Base-by-base conservation (phyloP, 495 filamentous ascomycete genomes). In the Evernia prunastri region DNA sequence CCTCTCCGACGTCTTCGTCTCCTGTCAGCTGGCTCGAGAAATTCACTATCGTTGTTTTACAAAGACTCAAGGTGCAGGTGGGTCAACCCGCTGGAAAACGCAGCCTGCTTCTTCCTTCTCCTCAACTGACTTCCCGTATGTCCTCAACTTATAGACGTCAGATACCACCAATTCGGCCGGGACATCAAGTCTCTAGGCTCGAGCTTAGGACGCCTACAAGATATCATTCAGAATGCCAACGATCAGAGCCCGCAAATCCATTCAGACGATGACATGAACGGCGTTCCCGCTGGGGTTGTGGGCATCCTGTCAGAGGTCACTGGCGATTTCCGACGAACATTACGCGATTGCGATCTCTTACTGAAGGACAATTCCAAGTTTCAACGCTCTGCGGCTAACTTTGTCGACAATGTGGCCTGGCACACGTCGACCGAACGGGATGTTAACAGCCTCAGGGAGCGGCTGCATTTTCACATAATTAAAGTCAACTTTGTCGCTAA, bases 371-470 rank as follows among this genome's bases (percentile, higher is more conserved):
- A 66, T 59, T 33, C 47, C 1, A 45, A 42, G 47, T 64, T 71
- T 8, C 61, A 63, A 20, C 25, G 53, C 33, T 33, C 49, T 45
- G 23, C 36, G 27, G 42, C 67, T 3, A 51, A 31, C 17, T 69
- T 69, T 31, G 42, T 63, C n/a, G 69, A 69, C 23, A 71, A 71
- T 36, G 33, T 71, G 25, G 35, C 23, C 11, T 71, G 69, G 69
- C 56, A 58, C 35, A 25, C 63, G 5, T 60, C 60, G 5, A 27
- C 61, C 15, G 59, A 71, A 51, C 39, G 69, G 9, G 67, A 68
- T 47, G 69, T 71, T 6, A 40, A 67, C 18, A 63, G 29, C 27
- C 36, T 71, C 10, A 56, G 56, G 45, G 69, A 66, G 36, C 63
- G 67, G 1, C 59, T 71, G 11, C 36, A 57, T 6, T 67, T 71